phyloP scores from a whole-genome alignment of 305 asterid genomes.

The Plantago coronopus region DNA sequence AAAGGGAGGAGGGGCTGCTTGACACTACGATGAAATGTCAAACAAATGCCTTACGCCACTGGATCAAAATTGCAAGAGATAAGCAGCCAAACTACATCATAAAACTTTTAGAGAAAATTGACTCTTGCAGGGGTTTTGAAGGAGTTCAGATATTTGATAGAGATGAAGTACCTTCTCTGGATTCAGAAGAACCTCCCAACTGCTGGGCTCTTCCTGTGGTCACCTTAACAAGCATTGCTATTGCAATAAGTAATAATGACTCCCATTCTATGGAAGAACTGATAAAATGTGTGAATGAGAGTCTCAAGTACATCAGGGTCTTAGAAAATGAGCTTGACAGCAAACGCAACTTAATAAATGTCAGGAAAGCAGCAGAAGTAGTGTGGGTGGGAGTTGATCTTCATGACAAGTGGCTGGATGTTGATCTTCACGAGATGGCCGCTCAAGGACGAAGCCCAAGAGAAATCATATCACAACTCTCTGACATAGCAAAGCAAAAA shows the following conservation, averaged over 20 bases:
- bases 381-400: slow-evolving; percentile 67
- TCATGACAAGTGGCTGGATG: slow-evolving; percentile 59
- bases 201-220: slow-evolving; percentile 91
- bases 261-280: slow-evolving; percentile 34
- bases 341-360: slow-evolving; percentile 32
- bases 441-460: slow-evolving; percentile 34
- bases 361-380: slow-evolving; percentile 62
- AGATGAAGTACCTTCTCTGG: slow-evolving; percentile 47
- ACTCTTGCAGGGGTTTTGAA: slow-evolving; percentile 38
- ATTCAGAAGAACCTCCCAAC: slow-evolving; percentile 60
- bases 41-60: slow-evolving; percentile 43
- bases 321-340: slow-evolving; percentile 43
- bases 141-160: slow-evolving; percentile 62
- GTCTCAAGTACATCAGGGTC: slow-evolving; percentile 42
- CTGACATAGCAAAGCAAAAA: slow-evolving; percentile 47
- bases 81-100: slow-evolving; percentile 53
- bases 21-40: slow-evolving; percentile 52
- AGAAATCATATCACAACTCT: slow-evolving; percentile 46
- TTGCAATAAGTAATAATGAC: slow-evolving; percentile 41
- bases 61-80: slow-evolving; percentile 57
- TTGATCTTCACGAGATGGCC: slow-evolving; percentile 49
- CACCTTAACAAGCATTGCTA: slow-evolving; percentile 73
- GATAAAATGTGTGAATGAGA: slow-evolving; percentile 46
- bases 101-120: slow-evolving; percentile 45
- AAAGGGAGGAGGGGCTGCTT: slow-evolving; percentile 66